Base-by-base conservation (phyloP, 1,284 basidiomycete species). In the Irpex lacteus region DNA sequence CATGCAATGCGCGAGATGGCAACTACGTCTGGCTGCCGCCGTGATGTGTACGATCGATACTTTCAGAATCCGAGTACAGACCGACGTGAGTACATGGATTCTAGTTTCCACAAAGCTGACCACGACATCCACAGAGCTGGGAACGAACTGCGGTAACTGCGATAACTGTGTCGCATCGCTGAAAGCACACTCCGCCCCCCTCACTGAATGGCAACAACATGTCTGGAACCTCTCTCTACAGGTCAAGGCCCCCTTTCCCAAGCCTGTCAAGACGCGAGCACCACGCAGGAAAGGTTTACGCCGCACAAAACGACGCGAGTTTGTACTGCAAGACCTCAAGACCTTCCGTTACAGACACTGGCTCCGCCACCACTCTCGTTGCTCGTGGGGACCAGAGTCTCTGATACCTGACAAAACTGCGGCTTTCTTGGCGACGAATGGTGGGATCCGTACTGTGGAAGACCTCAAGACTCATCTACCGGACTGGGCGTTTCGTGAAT, bases 11-110 rank as follows among this genome's bases (percentile, higher is more conserved):
- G 66, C 9, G 36, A 59, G 34, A 69, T 57, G 60, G 55, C 67
- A 2, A 55, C 62, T 40, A 65, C 69, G 7, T 37, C 36, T 9
- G 52, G 55, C 1, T 71, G 69, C 52, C 60, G 62, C 7, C 54
- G 61, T 3, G 62, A 62, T 5, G 32, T 69, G 11, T 59, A 59
- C 3, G 63, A 71, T 50, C 37, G 52, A 13, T 63, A 68, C 37
- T 71, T 69, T 54, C 36, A 66, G 18, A 71, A 70, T 36, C 67
- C 68, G 2, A 59, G 50, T 3, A n/a, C 7, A 0, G 57, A 26
- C n/a, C 26, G 36, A 55, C 18, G 47, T 59, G 36, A n/a, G 56
- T 44, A 11, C 3, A 11, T 44, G 2, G 1, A n/a, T 9, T n/a
- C 21, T 2, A 26, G 2, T 3, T 2, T 4, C n/a, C 40, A 2